These are phyloP conservation scores for Suhomyces terraborum DNA, from an alignment of 1,139 yeast genomes.

Conservation along the genomic window DNA sequence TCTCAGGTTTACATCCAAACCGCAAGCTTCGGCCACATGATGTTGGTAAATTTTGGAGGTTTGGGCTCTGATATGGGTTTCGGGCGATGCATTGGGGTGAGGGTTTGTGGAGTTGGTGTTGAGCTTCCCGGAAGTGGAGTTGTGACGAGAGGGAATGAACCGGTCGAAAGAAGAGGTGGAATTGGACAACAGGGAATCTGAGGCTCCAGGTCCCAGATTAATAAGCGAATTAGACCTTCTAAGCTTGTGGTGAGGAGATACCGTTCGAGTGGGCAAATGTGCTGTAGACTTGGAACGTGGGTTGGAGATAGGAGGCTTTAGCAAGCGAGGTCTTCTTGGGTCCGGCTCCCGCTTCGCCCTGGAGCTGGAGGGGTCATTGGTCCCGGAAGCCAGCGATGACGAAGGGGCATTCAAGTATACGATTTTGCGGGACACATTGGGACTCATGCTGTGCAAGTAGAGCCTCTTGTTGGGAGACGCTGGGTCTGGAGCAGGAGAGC, in stretches of 20 bases:
- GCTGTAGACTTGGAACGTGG: constrained; percentile 27
- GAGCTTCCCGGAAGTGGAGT: constrained; percentile 42
- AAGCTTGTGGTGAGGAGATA: constrained; percentile 27
- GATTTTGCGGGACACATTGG: constrained; percentile 40
- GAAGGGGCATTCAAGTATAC: constrained; percentile 22
- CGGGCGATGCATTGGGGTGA: constrained; percentile 52
- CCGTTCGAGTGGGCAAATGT: constrained; percentile 16
- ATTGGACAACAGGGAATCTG: constrained; percentile 27
- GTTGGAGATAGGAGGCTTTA: constrained; percentile 20
- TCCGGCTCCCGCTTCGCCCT: background rate
- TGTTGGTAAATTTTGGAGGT: constrained; percentile 73
- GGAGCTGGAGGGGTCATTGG: background rate
- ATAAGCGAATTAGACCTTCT: constrained; percentile 42
- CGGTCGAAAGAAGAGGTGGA: constrained; percentile 36
- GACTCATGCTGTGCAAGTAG: constrained; percentile 44
- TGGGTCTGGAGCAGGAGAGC: constrained; percentile 16
- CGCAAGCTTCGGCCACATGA: constrained; percentile 94
- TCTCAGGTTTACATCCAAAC: constrained; percentile 79
- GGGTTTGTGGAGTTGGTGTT: constrained; percentile 35
- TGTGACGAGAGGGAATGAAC: constrained; percentile 50
- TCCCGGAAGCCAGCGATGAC: background rate
- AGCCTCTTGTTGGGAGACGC: constrained; percentile 35
- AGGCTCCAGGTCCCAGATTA: constrained; percentile 27
- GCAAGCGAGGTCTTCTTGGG: constrained; percentile 20
- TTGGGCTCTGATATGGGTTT: constrained; percentile 65